Evolutionary conservation across 345 rosid genomes (phyloP).

Genomic region (Salix dunnii): DNA sequence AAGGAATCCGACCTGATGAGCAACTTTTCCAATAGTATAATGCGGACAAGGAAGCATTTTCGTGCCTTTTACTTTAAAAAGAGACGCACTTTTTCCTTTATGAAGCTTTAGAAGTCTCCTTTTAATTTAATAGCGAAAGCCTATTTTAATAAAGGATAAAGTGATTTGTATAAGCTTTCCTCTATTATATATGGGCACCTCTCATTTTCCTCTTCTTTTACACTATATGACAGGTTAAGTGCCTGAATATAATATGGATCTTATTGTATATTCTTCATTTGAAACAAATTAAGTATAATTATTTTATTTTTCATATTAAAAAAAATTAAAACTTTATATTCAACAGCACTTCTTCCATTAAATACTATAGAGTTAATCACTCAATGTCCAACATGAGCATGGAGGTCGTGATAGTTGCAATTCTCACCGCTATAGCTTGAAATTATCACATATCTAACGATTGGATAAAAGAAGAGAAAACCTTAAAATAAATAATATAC

Average conservation of each 20-base stretch:
- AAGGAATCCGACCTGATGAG: constrained; percentile 40
- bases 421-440: too few relatives aligned
- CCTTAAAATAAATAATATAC: too few relatives aligned
- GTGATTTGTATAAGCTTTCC: constrained; percentile 12
- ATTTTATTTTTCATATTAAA: too few relatives aligned
- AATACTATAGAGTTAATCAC: too few relatives aligned
- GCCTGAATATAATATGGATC: constrained; percentile 3
- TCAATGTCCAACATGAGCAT: too few relatives aligned
- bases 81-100: constrained; percentile 43
- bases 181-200: background rate
- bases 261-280: background rate
- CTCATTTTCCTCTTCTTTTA: background rate
- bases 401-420: too few relatives aligned
- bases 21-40: constrained; percentile 30
- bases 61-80: constrained; percentile 35
- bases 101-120: constrained; percentile 53
- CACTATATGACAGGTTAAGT: background rate
- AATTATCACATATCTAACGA: too few relatives aligned
- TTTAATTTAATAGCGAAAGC: constrained; percentile 20
- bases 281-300: background rate
- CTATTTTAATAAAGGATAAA: background rate
- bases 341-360: too few relatives aligned
- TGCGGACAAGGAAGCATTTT: constrained; percentile 46
- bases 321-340: too few relatives aligned
- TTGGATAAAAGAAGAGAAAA: too few relatives aligned